Percentiles rank a stretch among this genome's conserved stretches.
Conservation (phyloP, 352 stramenopile genomes). For the Phytopythium sindhum region DNA sequence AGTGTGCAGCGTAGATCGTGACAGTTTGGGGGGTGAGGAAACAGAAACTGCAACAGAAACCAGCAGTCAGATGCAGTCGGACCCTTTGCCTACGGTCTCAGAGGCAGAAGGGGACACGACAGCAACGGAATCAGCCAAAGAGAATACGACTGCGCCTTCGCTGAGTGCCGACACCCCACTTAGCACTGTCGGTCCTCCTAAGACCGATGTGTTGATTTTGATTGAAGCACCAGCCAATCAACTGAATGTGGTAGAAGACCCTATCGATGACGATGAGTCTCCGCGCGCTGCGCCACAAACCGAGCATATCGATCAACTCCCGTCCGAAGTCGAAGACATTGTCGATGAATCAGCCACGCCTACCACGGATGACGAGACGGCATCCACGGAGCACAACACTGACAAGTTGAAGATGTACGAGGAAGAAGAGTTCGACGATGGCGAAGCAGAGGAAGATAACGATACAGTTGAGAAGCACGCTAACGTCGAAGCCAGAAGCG, state of each 20-base stretch:
- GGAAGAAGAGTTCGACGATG: conserved; percentile 31
- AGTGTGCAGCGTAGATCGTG: neutral
- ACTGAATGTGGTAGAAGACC: neutral
- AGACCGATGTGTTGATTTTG: neutral
- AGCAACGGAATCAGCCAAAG: neutral
- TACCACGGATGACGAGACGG: neutral
- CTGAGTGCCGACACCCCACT: neutral
- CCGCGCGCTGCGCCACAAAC: neutral
- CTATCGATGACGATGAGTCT: neutral
- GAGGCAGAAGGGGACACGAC: neutral
- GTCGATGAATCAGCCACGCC: neutral
- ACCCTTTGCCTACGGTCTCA: neutral
- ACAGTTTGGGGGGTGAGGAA: neutral
- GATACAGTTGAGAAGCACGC: neutral
- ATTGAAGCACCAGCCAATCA: neutral
- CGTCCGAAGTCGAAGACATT: neutral
- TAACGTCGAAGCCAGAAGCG: neutral
- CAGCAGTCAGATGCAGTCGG: neutral
- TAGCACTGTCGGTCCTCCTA: neutral
- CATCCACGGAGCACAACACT: neutral
- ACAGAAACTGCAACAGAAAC: neutral
- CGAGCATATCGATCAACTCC: neutral
- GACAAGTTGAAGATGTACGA: conserved; percentile 23
- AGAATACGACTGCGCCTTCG: neutral
- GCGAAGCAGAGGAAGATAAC: conserved; percentile 3